phyloP scores from a whole-genome alignment of 106 monocot genomes.

The Allium cepa region DNA sequence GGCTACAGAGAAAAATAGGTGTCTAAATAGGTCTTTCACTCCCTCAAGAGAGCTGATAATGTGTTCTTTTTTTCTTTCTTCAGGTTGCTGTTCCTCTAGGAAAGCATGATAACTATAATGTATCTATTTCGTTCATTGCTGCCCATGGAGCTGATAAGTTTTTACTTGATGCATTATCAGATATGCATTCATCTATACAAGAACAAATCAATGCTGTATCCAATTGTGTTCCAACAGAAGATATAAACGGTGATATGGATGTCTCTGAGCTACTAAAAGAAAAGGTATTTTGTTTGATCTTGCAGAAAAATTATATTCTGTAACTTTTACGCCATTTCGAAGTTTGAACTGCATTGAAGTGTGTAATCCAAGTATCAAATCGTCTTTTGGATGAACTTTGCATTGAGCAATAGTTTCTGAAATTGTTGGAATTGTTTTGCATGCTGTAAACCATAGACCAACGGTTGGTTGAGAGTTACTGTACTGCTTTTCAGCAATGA shows the following conservation, averaged over 20 bases:
- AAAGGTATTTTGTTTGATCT: constrained; percentile 46
- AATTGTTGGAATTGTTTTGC: too few relatives aligned
- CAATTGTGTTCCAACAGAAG: constrained; percentile 33
- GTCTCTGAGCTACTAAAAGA: constrained; percentile 81
- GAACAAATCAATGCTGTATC: constrained; percentile 68
- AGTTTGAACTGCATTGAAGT: too few relatives aligned
- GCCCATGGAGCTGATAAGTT: constrained; percentile 90
- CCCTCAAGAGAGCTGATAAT: constrained; percentile 2
- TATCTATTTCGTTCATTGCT: constrained; percentile 79
- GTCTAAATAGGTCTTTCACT: not conserved
- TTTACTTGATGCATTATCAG: constrained; percentile 83
- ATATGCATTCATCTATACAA: constrained; percentile 68
- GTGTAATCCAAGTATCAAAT: too few relatives aligned
- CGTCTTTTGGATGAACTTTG: too few relatives aligned
- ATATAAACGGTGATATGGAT: constrained; percentile 66
- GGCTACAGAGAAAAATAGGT: not conserved
- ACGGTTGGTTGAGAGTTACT: too few relatives aligned
- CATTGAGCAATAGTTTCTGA: too few relatives aligned
- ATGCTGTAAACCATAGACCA: too few relatives aligned
- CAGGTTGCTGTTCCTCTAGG: constrained; percentile 80
- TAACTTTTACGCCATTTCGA: too few relatives aligned
- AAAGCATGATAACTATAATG: constrained; percentile 52
- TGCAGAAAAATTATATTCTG: not conserved
- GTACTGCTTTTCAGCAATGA: too few relatives aligned
- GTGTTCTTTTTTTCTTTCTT: not conserved